These are phyloP conservation scores for Batrachochytrium dendrobatidis DNA, from an alignment of 371 early-diverging fungal species.

Conservation along the genomic window DNA sequence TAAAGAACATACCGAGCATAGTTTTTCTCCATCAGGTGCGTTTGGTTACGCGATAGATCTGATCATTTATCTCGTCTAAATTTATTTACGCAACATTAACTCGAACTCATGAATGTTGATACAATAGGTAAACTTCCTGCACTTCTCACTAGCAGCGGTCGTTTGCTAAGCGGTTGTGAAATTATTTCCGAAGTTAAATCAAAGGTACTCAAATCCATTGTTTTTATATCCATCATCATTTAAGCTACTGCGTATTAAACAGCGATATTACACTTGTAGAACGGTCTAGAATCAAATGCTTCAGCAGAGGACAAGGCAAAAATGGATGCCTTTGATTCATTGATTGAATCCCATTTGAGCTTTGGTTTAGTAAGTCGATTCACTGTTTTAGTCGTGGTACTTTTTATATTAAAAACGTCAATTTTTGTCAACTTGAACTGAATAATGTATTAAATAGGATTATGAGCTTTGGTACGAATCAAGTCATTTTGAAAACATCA, in stretches of 20 bases:
- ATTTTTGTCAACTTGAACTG: too few species aligned
- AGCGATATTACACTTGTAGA: too few species aligned
- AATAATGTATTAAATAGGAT: background rate
- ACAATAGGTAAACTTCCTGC: background rate
- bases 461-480: conserved; percentile 3
- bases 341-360: background rate
- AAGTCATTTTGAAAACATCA: background rate
- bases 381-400: too few species aligned
- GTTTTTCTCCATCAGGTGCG: background rate
- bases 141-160: background rate
- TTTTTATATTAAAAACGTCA: too few species aligned
- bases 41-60: background rate
- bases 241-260: too few species aligned
- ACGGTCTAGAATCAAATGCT: background rate
- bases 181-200: background rate
- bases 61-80: too few species aligned
- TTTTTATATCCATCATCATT: too few species aligned
- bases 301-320: background rate
- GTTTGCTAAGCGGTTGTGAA: background rate
- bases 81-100: too few species aligned
- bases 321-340: background rate
- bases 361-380: background rate
- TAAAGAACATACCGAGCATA: background rate
- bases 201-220: background rate
- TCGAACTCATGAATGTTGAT: too few species aligned